These are phyloP conservation scores for Pontederia paniculata DNA, from an alignment of 176 grass and related monocot genomes.

Conservation along the genomic window DNA sequence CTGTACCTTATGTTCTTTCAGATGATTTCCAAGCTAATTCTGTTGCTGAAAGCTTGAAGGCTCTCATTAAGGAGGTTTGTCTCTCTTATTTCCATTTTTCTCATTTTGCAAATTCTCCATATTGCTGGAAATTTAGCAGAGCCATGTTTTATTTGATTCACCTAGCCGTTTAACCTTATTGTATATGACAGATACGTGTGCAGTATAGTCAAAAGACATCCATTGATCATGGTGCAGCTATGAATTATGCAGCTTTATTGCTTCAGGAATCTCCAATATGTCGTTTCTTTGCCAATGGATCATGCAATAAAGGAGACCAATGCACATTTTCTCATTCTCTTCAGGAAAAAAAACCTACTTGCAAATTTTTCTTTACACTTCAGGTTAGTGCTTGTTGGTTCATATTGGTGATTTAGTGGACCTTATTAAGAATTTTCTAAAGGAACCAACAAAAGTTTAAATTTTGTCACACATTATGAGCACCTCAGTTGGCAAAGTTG, in stretches of 20 bases:
- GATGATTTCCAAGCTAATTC: conserved; percentile 40
- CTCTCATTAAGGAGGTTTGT: conserved; percentile 28
- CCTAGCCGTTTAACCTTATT: not conserved
- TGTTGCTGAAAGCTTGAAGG: conserved; percentile 25
- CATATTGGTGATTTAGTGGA: too few species aligned
- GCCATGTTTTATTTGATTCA: not conserved
- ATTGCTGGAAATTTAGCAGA: not conserved
- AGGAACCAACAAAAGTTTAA: too few species aligned
- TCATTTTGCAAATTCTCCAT: not conserved
- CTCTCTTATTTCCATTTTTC: not conserved
- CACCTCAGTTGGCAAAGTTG: too few species aligned
- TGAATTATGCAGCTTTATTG: conserved; percentile 12
- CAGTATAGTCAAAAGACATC: conserved; percentile 18
- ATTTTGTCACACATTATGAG: too few species aligned
- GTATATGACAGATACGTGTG: conserved; percentile 29
- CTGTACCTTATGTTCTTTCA: conserved; percentile 55
- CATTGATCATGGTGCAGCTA: conserved; percentile 8
- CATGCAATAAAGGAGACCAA: conserved; percentile 39
- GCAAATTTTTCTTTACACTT: too few species aligned
- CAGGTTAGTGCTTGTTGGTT: too few species aligned
- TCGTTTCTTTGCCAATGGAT: conserved; percentile 54
- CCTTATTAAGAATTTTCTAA: too few species aligned
- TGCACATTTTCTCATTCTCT: conserved; percentile 77
- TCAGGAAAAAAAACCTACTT: too few species aligned
- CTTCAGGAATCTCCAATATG: conserved; percentile 25